Evolutionary conservation across 805 yeast species (phyloP).

Genomic region (Clavispora phyllophila): DNA sequence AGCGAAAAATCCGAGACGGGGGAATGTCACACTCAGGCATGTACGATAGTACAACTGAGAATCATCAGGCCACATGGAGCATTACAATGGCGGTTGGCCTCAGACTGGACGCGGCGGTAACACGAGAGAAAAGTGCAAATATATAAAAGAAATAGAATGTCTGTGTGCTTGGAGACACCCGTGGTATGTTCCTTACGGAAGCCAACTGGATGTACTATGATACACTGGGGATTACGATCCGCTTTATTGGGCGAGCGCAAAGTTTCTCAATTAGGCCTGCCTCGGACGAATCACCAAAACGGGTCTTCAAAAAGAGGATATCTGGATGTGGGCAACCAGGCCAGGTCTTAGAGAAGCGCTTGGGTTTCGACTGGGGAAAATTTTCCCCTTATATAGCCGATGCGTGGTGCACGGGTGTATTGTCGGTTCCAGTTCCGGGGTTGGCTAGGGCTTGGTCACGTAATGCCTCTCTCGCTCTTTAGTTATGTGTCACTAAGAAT

Average conservation of each 20-base stretch:
- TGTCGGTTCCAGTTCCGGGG: background rate
- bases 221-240: conserved; percentile 30
- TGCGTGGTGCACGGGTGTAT: conserved; percentile 11
- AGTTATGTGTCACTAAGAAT: background rate
- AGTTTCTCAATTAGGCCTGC: conserved; percentile 22
- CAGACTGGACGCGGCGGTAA: no score
- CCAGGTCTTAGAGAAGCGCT: conserved; percentile 11
- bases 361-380: background rate
- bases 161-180: conserved; percentile 49
- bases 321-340: conserved; percentile 11
- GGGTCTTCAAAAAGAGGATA: conserved; percentile 35
- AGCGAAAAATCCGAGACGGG: no score
- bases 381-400: background rate
- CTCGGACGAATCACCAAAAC: conserved; percentile 38
- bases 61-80: no score
- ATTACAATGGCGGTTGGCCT: no score
- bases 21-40: no score
- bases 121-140: background rate
- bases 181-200: conserved; percentile 21
- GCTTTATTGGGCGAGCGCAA: conserved; percentile 20
- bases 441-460: background rate
- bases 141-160: conserved; percentile 29
- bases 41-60: no score
- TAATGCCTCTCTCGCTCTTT: background rate
- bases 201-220: conserved; percentile 44